phyloP scores from a whole-genome alignment of 305 asterid species.

The Plantago coronopus region DNA sequence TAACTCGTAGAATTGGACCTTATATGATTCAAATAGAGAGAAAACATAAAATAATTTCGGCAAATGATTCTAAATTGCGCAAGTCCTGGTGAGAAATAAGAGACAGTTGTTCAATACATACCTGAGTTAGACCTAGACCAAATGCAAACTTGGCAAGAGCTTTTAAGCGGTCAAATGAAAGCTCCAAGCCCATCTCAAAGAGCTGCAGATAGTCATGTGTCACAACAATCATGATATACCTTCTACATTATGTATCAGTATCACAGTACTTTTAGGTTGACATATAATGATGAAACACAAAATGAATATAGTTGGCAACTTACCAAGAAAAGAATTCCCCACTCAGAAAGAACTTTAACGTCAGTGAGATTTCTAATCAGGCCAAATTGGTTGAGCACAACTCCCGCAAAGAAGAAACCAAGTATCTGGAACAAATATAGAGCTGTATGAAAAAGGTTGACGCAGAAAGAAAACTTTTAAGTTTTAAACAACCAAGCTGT shows the following conservation, averaged over 20 bases:
- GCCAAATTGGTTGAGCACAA: constrained; percentile 92
- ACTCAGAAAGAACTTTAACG: constrained; percentile 91
- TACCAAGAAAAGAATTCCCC: constrained; percentile 99
- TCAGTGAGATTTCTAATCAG: constrained; percentile 83
- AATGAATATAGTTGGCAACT: constrained; percentile 27
- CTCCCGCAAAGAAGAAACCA: constrained; percentile 97
- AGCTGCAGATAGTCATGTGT: constrained; percentile 56
- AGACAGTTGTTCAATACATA: constrained; percentile 25
- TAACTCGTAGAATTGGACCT: constrained; percentile 14
- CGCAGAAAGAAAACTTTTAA: neutral
- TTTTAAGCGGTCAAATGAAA: constrained; percentile 83
- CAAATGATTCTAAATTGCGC: constrained; percentile 16
- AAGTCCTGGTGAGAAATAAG: constrained; percentile 5
- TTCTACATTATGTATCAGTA: neutral
- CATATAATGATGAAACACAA: neutral
- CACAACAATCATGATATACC: constrained; percentile 10
- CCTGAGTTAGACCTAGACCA: constrained; percentile 96
- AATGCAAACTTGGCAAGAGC: constrained; percentile 98
- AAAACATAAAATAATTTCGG: constrained; percentile 1
- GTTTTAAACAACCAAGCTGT: neutral
- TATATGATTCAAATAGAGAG: constrained; percentile 14
- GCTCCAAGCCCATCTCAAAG: constrained; percentile 99
- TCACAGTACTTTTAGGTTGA: neutral
- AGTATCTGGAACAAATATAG: constrained; percentile 68
- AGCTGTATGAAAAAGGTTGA: constrained; percentile 12